These are phyloP conservation scores for Beta lomatogona DNA, from an alignment of 179 eudicot species.

Conservation along the genomic window DNA sequence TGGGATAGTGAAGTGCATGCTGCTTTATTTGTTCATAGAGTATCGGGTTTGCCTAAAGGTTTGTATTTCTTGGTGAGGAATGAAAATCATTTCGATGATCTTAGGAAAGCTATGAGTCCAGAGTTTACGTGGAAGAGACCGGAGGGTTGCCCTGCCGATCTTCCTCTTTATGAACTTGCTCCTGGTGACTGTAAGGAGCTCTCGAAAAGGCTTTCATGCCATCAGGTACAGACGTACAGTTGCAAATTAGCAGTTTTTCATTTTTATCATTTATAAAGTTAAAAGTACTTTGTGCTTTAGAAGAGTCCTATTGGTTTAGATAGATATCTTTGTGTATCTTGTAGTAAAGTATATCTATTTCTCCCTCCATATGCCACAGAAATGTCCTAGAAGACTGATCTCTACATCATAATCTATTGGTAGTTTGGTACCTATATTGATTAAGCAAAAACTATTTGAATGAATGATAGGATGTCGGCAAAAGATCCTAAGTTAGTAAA, in stretches of 20 bases:
- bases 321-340: neutral
- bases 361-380: neutral
- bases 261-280: neutral
- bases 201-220: slow-evolving; percentile 78
- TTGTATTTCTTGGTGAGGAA: slow-evolving; percentile 92
- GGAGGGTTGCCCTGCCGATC: slow-evolving; percentile 79
- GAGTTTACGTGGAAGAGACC: slow-evolving; percentile 85
- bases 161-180: slow-evolving; percentile 79
- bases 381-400: neutral
- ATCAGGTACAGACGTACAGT: slow-evolving; percentile 80
- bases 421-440: neutral
- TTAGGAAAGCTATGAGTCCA: slow-evolving; percentile 55
- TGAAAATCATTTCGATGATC: slow-evolving; percentile 71
- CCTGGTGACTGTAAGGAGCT: slow-evolving; percentile 54
- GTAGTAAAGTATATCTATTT: neutral
- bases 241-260: slow-evolving; percentile 8
- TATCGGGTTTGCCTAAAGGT: slow-evolving; percentile 73
- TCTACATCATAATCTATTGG: neutral
- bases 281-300: neutral
- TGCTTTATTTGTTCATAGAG: slow-evolving; percentile 84
- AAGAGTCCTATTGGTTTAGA: neutral
- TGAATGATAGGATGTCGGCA: too few relatives aligned
- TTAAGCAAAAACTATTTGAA: too few relatives aligned
- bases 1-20: slow-evolving; percentile 94
- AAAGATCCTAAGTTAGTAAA: neutral